Evolutionary conservation across 1,284 basidiomycete genomes (phyloP).

Genomic region (Sporisorium reilianum): DNA sequence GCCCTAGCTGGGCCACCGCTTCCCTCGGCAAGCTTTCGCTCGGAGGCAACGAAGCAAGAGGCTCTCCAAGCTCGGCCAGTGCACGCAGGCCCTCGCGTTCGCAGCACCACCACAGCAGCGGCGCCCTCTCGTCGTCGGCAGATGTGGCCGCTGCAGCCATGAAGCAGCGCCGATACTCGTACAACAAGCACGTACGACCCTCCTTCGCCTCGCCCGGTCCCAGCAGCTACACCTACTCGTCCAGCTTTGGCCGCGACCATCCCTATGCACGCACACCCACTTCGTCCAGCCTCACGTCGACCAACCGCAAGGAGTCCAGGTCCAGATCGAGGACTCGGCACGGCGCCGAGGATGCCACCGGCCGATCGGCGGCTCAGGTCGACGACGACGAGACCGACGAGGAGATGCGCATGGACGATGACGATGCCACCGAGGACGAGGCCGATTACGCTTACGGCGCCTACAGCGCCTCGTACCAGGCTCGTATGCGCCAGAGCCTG

Average conservation of each 20-base stretch:
- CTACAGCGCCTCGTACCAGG: slow-evolving; percentile 40
- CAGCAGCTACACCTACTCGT: slow-evolving; percentile 51
- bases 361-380: slow-evolving; percentile 15
- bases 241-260: slow-evolving; percentile 48
- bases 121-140: slow-evolving; percentile 41
- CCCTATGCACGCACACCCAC: slow-evolving; percentile 53
- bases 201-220: slow-evolving; percentile 39
- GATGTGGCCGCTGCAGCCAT: slow-evolving; percentile 51
- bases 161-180: slow-evolving; percentile 51
- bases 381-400: slow-evolving; percentile 69
- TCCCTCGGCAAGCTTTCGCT: slow-evolving; percentile 56
- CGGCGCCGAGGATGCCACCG: slow-evolving; percentile 16
- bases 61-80: slow-evolving; percentile 26
- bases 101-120: slow-evolving; percentile 34
- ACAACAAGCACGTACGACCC: slow-evolving; percentile 43
- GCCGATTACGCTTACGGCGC: slow-evolving; percentile 44
- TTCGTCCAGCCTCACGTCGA: slow-evolving; percentile 32
- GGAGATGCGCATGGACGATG: slow-evolving; percentile 62
- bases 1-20: slow-evolving; percentile 55
- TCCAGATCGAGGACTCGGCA: slow-evolving; percentile 37
- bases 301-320: slow-evolving; percentile 35
- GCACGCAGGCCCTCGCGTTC: slow-evolving; percentile 37
- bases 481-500: slow-evolving; percentile 26
- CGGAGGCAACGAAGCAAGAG: slow-evolving; percentile 42
- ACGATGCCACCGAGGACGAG: slow-evolving; percentile 63